phyloP scores from a whole-genome alignment of 1,284 basidiomycete species.

The Papiliotrema laurentii region DNA sequence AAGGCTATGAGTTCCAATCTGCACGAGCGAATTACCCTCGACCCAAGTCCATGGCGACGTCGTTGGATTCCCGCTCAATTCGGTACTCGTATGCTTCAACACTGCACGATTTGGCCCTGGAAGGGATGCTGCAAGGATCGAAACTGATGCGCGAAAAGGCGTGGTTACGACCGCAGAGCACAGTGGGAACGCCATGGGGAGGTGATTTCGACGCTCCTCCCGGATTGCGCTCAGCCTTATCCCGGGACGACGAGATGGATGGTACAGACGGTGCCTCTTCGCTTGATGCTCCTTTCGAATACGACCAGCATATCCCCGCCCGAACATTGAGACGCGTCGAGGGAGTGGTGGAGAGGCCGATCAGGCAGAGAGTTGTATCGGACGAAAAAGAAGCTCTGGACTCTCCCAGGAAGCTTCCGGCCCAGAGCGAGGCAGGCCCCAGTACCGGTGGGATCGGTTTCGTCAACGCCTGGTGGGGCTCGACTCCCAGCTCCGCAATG shows the following conservation, averaged over 20 bases:
- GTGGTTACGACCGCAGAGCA: conserved; percentile 12
- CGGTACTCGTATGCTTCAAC: conserved; percentile 27
- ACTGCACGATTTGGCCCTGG: conserved; percentile 25
- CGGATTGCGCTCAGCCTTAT: background rate
- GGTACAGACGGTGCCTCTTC: background rate
- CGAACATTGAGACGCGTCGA: background rate
- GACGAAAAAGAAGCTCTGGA: background rate
- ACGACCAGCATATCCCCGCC: background rate
- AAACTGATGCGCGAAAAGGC: conserved; percentile 22
- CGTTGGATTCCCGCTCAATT: background rate
- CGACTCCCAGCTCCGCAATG: background rate
- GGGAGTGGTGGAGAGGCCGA: background rate
- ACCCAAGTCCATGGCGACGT: background rate
- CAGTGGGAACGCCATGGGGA: conserved; percentile 5
- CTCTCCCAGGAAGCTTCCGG: background rate
- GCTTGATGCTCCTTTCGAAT: conserved; percentile 4
- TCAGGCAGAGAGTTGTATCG: background rate
- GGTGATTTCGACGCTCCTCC: conserved; percentile 4
- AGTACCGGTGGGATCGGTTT: background rate
- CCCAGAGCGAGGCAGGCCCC: background rate
- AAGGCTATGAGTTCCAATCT: background rate
- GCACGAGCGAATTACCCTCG: background rate
- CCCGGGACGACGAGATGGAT: background rate
- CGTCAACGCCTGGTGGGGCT: conserved; percentile 4
- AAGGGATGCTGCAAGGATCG: conserved; percentile 12